Conservation (phyloP, 352 stramenopile species). For the Pythium sukuiense region DNA sequence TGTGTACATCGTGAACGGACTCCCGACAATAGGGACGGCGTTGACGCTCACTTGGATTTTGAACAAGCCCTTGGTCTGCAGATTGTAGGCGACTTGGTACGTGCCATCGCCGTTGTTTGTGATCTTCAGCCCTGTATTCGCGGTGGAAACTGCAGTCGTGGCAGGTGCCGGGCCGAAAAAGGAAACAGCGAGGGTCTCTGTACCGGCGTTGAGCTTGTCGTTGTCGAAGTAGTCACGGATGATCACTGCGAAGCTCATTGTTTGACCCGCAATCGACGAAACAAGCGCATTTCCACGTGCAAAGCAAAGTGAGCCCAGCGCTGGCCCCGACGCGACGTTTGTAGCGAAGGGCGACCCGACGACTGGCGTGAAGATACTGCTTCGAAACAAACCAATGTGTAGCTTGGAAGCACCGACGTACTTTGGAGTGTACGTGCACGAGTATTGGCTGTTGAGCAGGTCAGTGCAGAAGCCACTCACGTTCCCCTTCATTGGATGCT, state of each 20-base stretch:
- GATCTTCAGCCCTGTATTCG: slow-evolving; percentile 27
- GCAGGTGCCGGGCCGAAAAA: slow-evolving; percentile 40
- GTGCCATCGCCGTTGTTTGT: slow-evolving; percentile 37
- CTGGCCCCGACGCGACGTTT: slow-evolving; percentile 46
- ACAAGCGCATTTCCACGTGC: slow-evolving; percentile 46
- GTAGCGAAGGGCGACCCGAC: slow-evolving; percentile 53
- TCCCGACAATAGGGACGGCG: slow-evolving; percentile 36
- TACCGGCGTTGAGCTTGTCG: slow-evolving; percentile 55
- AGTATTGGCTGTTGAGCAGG: slow-evolving; percentile 55
- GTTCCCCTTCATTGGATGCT: slow-evolving; percentile 36
- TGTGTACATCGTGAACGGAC: slow-evolving; percentile 61
- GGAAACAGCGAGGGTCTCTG: slow-evolving; percentile 38
- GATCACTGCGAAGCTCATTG: slow-evolving; percentile 46
- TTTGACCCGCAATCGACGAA: slow-evolving; percentile 50
- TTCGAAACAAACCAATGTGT: slow-evolving; percentile 33
- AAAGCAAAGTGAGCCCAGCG: slow-evolving; percentile 44
- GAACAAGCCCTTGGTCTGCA: slow-evolving; percentile 47
- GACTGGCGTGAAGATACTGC: slow-evolving; percentile 28
- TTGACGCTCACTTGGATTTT: slow-evolving; percentile 47
- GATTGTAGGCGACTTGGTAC: slow-evolving; percentile 45
- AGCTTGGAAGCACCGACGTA: slow-evolving; percentile 41
- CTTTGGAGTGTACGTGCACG: slow-evolving; percentile 58
- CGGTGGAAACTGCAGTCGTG: slow-evolving; percentile 14
- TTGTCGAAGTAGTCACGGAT: slow-evolving; percentile 65
- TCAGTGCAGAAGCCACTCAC: slow-evolving; percentile 50